Evolutionary conservation across 108 stramenopile species (phyloP).

Genomic region (Nitzschia palea): DNA sequence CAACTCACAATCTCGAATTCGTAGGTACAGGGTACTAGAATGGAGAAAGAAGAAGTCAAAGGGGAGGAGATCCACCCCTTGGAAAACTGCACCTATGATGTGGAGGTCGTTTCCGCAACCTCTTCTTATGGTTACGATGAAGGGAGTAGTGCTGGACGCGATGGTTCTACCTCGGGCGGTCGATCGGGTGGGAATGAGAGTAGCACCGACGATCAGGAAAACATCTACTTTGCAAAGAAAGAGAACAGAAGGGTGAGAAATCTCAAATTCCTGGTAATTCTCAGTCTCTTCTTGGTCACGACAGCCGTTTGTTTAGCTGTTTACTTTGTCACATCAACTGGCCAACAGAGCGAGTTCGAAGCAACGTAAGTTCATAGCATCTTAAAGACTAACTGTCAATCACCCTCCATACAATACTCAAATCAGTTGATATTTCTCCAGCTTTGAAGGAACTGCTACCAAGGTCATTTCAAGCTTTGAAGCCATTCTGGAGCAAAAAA

Average conservation of each 20-base stretch:
- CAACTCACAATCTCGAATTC: too few relatives aligned
- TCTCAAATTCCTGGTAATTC: background rate
- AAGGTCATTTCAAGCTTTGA: constrained; percentile 2
- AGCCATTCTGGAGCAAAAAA: background rate
- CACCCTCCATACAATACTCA: background rate
- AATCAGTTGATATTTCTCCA: background rate
- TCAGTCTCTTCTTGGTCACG: background rate
- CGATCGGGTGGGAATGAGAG: too few relatives aligned
- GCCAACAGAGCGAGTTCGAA: background rate
- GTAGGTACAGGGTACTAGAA: too few relatives aligned
- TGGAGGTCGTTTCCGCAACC: too few relatives aligned
- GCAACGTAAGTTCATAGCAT: background rate
- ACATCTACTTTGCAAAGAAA: background rate
- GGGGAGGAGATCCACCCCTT: too few relatives aligned
- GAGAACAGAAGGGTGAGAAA: background rate
- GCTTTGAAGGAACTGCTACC: background rate
- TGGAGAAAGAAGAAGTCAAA: too few relatives aligned
- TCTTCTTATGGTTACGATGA: too few relatives aligned
- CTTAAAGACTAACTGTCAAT: background rate
- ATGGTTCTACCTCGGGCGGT: too few relatives aligned
- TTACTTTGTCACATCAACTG: background rate
- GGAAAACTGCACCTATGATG: too few relatives aligned
- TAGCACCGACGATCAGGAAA: background rate
- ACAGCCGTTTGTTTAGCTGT: background rate
- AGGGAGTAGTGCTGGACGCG: too few relatives aligned